Conservation (phyloP, 352 stramenopile species). For the Phytopythium mirpurense region DNA sequence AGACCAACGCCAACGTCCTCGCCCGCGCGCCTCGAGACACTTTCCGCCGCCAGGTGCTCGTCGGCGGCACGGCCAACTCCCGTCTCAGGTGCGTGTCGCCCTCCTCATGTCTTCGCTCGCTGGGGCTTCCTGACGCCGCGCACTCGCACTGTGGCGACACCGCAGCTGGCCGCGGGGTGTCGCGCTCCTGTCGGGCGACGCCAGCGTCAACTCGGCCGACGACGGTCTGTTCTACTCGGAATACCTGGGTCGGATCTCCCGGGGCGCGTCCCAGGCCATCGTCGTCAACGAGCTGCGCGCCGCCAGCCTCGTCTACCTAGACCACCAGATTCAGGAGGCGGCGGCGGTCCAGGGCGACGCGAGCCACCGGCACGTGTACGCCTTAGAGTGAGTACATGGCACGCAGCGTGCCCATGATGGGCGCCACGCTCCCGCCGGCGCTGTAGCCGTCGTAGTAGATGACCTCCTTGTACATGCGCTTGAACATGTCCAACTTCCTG, state of each 20-base stretch:
- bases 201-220: slow-evolving; percentile 20
- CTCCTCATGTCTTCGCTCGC: neutral
- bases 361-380: slow-evolving; percentile 21
- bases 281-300: slow-evolving; percentile 44
- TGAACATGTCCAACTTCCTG: slow-evolving; percentile 67
- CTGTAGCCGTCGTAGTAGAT: slow-evolving; percentile 65
- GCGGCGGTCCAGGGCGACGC: slow-evolving; percentile 15
- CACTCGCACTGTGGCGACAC: slow-evolving; percentile 1
- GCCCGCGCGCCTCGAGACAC: slow-evolving; percentile 34
- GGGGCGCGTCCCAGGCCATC: slow-evolving; percentile 13
- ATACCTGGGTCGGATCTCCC: slow-evolving; percentile 56
- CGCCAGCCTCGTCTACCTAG: slow-evolving; percentile 52
- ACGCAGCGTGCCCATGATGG: slow-evolving; percentile 48
- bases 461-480: slow-evolving; percentile 84
- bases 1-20: slow-evolving; percentile 60
- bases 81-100: slow-evolving; percentile 30
- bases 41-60: slow-evolving; percentile 43
- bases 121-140: neutral
- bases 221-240: slow-evolving; percentile 52
- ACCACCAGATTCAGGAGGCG: slow-evolving; percentile 40
- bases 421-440: slow-evolving; percentile 27
- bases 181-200: slow-evolving; percentile 32
- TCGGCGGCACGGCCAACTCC: slow-evolving; percentile 46
- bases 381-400: slow-evolving; percentile 53
- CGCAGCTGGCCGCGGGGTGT: slow-evolving; percentile 57